Conservation (phyloP, 2,329 filamentous ascomycete species). For the Aureobasidium sp. region DNA sequence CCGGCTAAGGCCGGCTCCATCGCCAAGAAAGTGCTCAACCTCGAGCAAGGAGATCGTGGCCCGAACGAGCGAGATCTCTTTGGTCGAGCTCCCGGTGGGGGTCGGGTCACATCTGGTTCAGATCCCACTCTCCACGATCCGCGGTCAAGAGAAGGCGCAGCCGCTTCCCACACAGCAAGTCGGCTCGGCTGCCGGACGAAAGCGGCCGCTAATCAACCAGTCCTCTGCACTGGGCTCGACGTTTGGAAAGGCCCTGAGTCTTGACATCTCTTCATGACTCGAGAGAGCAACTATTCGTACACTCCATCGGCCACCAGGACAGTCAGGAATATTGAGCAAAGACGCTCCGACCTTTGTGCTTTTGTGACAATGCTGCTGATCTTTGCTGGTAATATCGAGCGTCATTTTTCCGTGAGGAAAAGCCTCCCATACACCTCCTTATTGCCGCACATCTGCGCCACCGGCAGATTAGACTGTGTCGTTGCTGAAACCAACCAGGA, state of each 20-base stretch:
- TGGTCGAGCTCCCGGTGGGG: background rate
- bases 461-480: background rate
- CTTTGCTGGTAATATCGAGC: too few relatives aligned
- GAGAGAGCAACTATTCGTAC: background rate
- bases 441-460: background rate
- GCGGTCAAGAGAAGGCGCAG: background rate
- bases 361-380: too few relatives aligned
- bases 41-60: slow-evolving; percentile 2
- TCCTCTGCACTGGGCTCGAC: background rate
- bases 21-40: slow-evolving; percentile 1
- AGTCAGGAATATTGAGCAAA: background rate
- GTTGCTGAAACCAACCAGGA: slow-evolving; percentile 3
- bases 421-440: background rate
- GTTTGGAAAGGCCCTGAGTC: background rate
- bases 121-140: slow-evolving; percentile 1
- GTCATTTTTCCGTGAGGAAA: too few relatives aligned
- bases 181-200: slow-evolving; percentile 2
- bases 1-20: slow-evolving; percentile 7
- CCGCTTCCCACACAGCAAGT: background rate
- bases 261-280: slow-evolving; percentile 12
- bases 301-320: background rate
- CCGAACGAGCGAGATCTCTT: slow-evolving; percentile 1
- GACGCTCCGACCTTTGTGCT: background rate
- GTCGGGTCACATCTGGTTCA: background rate
- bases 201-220: slow-evolving; percentile 6